A percentile compares a stretch with the other conserved stretches of the same genome.
phyloP scores from a whole-genome alignment of 2,329 filamentous ascomycete genomes.

The Fusarium pseudoanthophilum region DNA sequence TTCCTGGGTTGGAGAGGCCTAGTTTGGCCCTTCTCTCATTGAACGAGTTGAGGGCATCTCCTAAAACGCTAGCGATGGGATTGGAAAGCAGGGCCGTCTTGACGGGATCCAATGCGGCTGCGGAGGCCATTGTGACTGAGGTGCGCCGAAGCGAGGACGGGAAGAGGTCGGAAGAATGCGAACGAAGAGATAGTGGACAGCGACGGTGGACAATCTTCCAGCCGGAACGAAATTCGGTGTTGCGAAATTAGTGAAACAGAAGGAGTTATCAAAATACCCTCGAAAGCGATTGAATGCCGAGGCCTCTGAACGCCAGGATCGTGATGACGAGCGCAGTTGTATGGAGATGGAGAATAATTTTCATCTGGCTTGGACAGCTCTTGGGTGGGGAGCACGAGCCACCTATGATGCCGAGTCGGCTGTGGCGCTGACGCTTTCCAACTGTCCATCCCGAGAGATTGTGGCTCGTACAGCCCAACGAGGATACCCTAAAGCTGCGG shows the following conservation, averaged over 20 bases:
- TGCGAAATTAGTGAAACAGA: constrained; percentile 22
- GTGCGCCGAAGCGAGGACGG: constrained; percentile 41
- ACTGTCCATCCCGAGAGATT: constrained; percentile 21
- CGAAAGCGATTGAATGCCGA: constrained; percentile 39
- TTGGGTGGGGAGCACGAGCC: constrained; percentile 46
- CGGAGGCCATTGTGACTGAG: constrained; percentile 61
- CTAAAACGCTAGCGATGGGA: constrained; percentile 73
- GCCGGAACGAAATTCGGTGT: constrained; percentile 1
- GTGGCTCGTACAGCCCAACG: background rate
- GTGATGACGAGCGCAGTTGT: constrained; percentile 48
- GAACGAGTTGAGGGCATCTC: constrained; percentile 84
- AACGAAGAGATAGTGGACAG: constrained; percentile 32
- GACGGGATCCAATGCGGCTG: constrained; percentile 61
- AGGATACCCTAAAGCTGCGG: constrained; percentile 23
- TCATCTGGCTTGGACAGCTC: constrained; percentile 47
- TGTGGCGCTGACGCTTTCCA: constrained; percentile 25
- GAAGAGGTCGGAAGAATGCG: constrained; percentile 41
- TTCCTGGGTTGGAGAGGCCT: constrained; percentile 91
- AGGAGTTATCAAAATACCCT: constrained; percentile 39
- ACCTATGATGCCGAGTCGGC: constrained; percentile 43
- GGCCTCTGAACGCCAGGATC: constrained; percentile 46
- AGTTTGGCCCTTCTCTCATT: constrained; percentile 87
- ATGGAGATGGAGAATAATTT: constrained; percentile 52
- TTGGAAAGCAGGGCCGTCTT: constrained; percentile 77
- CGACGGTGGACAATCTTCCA: constrained; percentile 26